phyloP scores from a whole-genome alignment of 331 rosid species.

The Erythrophleum ivorense region DNA sequence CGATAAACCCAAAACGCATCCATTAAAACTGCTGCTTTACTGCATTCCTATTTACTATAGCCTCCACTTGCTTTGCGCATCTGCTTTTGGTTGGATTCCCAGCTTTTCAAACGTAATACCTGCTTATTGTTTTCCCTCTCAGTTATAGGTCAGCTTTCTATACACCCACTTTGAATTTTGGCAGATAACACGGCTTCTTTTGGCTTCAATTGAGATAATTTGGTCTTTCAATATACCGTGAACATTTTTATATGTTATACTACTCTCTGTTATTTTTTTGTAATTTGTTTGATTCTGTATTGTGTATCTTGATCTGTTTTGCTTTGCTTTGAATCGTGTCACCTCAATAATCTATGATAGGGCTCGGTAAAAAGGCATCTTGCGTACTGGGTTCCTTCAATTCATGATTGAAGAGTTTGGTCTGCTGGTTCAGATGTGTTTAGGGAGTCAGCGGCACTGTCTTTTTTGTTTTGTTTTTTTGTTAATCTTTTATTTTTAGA shows the following conservation, averaged over 20 bases:
- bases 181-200: neutral
- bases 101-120: slow-evolving; percentile 9
- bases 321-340: slow-evolving; percentile 13
- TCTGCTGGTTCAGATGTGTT: neutral
- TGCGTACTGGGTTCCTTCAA: neutral
- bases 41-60: neutral
- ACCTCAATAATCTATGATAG: neutral
- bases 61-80: neutral
- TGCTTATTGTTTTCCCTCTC: neutral
- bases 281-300: neutral
- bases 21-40: neutral
- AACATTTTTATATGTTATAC: neutral
- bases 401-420: neutral
- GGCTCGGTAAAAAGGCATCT: neutral
- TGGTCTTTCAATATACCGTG: neutral
- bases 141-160: slow-evolving; percentile 31
- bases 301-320: slow-evolving; percentile 5
- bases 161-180: slow-evolving; percentile 25
- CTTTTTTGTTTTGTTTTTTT: neutral
- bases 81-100: neutral
- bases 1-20: slow-evolving; percentile 15
- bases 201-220: neutral
- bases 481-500: neutral
- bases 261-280: neutral
- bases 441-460: neutral